phyloP scores from a whole-genome alignment of 495 filamentous ascomycete species.

The Xylaria sp. region DNA sequence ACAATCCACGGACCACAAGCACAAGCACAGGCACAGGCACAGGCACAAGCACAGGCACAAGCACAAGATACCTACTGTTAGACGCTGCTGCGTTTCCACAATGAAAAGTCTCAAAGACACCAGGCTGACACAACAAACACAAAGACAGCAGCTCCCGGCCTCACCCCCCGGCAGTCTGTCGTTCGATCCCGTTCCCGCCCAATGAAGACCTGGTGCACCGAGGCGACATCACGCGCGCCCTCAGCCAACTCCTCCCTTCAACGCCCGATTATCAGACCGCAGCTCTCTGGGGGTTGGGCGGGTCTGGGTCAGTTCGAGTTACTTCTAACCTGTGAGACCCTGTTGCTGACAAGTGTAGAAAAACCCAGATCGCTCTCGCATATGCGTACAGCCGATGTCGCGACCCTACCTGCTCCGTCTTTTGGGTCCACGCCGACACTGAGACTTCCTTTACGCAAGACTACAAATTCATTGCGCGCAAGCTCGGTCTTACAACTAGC shows the following conservation, averaged over 20 bases:
- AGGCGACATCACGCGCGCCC: conserved; percentile 3
- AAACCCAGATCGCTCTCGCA: conserved; percentile 41
- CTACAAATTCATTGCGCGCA: conserved; percentile 39
- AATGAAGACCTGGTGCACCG: conserved; percentile 32
- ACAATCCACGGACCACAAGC: neutral
- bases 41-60: no score
- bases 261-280: conserved; percentile 26
- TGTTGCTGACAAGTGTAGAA: conserved; percentile 27
- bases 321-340: neutral
- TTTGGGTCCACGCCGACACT: conserved; percentile 45
- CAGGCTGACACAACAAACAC: neutral
- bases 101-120: neutral
- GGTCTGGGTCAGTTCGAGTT: conserved; percentile 31
- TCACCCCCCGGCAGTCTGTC: neutral
- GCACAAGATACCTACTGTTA: no score
- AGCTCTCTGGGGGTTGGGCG: conserved; percentile 33
- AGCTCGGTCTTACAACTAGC: conserved; percentile 28
- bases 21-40: no score
- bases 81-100: neutral
- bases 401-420: conserved; percentile 37
- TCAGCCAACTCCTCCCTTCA: conserved; percentile 26
- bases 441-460: conserved; percentile 38
- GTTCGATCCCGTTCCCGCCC: conserved; percentile 27
- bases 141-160: neutral
- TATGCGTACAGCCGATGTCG: conserved; percentile 38